phyloP scores from a whole-genome alignment of 176 grass and related monocot genomes.

The Neostapfia colusana region DNA sequence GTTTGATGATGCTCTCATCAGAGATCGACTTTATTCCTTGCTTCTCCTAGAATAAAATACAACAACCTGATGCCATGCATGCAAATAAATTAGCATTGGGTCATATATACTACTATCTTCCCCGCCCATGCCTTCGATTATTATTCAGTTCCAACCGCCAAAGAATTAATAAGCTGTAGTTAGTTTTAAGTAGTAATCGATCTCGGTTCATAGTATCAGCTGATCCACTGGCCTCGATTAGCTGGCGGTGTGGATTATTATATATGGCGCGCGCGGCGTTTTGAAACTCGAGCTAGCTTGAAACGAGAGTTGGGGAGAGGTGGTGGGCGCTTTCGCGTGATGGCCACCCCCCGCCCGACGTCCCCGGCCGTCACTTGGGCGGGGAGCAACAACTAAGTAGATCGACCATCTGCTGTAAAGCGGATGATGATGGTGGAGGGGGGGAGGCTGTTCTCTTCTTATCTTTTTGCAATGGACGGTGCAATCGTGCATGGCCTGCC shows the following conservation, averaged over 20 bases:
- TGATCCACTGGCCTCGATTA: constrained; percentile 15
- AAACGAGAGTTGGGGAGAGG: background rate
- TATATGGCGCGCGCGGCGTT: no score
- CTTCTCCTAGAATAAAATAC: constrained; percentile 36
- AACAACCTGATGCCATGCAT: background rate
- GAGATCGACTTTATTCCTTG: constrained; percentile 52
- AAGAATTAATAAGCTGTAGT: background rate
- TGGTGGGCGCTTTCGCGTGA: background rate
- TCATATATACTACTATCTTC: background rate
- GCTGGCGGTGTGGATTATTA: constrained; percentile 1
- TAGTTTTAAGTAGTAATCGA: no score
- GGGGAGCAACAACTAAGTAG: constrained; percentile 25
- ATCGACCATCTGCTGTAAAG: constrained; percentile 12
- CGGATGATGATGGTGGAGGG: constrained; percentile 11
- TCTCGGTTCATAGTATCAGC: background rate
- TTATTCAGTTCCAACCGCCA: constrained; percentile 22
- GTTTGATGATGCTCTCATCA: constrained; percentile 13
- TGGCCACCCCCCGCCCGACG: background rate
- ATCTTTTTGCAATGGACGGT: constrained; percentile 48
- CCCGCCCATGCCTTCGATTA: background rate
- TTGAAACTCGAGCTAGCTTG: constrained; percentile 7
- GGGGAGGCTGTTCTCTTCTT: constrained; percentile 14
- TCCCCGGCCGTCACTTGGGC: constrained; percentile 2
- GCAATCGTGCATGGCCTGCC: constrained; percentile 30
- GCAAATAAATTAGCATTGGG: background rate